phyloP scores from a whole-genome alignment of 2,329 filamentous ascomycete species.

The Corinectria fuckeliana region DNA sequence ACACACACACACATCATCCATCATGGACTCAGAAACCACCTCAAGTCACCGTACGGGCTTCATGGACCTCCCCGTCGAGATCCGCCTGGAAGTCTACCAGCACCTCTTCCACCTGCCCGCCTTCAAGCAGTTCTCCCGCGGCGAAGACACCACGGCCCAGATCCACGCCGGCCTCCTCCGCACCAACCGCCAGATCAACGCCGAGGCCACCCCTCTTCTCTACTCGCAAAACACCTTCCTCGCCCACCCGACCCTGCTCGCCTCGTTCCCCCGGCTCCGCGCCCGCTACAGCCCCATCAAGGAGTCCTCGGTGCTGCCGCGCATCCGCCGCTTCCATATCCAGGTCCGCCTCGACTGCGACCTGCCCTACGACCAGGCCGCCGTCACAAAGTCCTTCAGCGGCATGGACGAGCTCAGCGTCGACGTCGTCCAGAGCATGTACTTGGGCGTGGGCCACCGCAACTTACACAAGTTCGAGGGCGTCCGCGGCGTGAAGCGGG shows the following conservation, averaged over 20 bases:
- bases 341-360: conserved; percentile 51
- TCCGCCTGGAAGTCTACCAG: conserved; percentile 55
- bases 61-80: conserved; percentile 52
- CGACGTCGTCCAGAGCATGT: conserved; percentile 47
- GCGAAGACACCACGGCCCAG: conserved; percentile 13
- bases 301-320: conserved; percentile 37
- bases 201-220: conserved; percentile 49
- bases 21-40: conserved; percentile 29
- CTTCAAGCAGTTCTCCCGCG: conserved; percentile 32
- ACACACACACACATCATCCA: conserved; percentile 6
- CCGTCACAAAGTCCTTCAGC: conserved; percentile 44
- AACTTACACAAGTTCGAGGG: conserved; percentile 51
- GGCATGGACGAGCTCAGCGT: conserved; percentile 49
- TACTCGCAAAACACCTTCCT: conserved; percentile 53
- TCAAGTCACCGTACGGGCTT: conserved; percentile 36
- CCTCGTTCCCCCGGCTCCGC: conserved; percentile 49
- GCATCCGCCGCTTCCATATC: conserved; percentile 49
- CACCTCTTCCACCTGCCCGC: conserved; percentile 49
- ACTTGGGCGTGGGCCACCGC: conserved; percentile 46
- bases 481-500: conserved; percentile 48
- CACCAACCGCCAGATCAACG: conserved; percentile 49
- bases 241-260: conserved; percentile 49
- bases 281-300: conserved; percentile 42
- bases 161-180: conserved; percentile 50
- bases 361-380: conserved; percentile 40